Evolutionary conservation across 495 filamentous ascomycete species (phyloP).

Genomic region (Penicillium herquei): DNA sequence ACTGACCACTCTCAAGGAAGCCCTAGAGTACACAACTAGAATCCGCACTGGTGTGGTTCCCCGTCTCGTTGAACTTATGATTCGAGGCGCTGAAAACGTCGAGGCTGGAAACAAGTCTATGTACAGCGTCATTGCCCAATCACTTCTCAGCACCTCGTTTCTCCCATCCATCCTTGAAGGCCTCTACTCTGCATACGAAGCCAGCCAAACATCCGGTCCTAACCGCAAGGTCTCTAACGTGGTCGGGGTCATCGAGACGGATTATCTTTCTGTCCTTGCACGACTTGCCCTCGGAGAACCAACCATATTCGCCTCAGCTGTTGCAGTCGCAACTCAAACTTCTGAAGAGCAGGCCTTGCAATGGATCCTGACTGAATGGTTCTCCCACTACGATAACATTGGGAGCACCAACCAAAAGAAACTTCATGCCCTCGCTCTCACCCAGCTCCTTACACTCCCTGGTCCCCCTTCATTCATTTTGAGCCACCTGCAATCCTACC

Average conservation of each 20-base stretch:
- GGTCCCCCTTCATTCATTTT: conserved; percentile 55
- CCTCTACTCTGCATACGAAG: conserved; percentile 67
- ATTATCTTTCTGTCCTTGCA: conserved; percentile 82
- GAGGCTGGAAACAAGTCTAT: conserved; percentile 70
- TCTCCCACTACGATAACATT: conserved; percentile 79
- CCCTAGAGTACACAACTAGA: conserved; percentile 53
- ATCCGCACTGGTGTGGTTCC: conserved; percentile 67
- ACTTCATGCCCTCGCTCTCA: conserved; percentile 77
- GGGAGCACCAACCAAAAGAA: conserved; percentile 73
- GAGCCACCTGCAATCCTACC: conserved; percentile 59
- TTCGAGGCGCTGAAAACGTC: conserved; percentile 66
- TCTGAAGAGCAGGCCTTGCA: conserved; percentile 50
- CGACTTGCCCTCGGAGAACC: conserved; percentile 73
- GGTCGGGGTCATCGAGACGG: conserved; percentile 67
- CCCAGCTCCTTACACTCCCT: conserved; percentile 69
- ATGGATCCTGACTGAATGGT: conserved; percentile 88
- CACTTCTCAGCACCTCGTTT: conserved; percentile 67
- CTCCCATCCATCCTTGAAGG: conserved; percentile 65
- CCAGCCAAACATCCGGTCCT: conserved; percentile 75
- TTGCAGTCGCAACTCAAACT: conserved; percentile 38
- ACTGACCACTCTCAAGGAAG: conserved; percentile 55
- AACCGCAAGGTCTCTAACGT: conserved; percentile 60
- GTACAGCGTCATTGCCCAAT: conserved; percentile 58
- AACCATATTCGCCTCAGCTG: conserved; percentile 57
- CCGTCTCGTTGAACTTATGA: conserved; percentile 65